Base-by-base conservation (phyloP, 2,329 filamentous ascomycete genomes). In the Rhexocercosporidium sp. region DNA sequence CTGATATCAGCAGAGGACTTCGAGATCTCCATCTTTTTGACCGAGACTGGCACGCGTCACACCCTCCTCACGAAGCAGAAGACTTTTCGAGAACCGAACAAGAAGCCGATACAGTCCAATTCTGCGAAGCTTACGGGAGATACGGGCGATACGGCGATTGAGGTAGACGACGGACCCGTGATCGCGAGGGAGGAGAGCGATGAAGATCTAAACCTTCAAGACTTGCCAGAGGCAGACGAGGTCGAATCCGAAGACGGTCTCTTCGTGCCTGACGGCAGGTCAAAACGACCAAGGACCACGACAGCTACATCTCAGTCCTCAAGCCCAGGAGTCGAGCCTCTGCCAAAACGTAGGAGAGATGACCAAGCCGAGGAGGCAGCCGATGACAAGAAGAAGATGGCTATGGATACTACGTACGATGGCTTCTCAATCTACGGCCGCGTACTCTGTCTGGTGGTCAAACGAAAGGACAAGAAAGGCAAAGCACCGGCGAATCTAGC, bases 401-500 rank as follows among this genome's bases (percentile, higher is more conserved):
- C 86, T 22, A 87, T 97, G 82, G 90, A 91, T 69, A 96, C 95
- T 29, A 90, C 89, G 16, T 99, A 98, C 80, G 94, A 98, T 75
- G 95, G 96, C 9, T 98, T 98, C 80, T 92, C 91, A 74, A 97
- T 99, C 76, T 97, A 97, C 80, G 94, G 96, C 12, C 91, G 93
- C 73, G 93, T 97, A 56, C 83, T 99, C 29, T 98, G 94, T 79
- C 84, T 99, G 66, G 91, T 99, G 9, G 90, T 99, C 75, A 90
- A 89, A 79, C 92, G 91, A 77, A 89, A 91, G 69, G 90, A 89
- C 57, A 82, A 79, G 72, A 85, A 81, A 71, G 77, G 78, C 56
- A 79, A 75, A 71, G 72, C 72, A 59, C 71, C 74, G 53, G 67
- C 74, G 70, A 69, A 68, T 70, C 68, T 75, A 75, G 69, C 70